Base-by-base conservation (phyloP, 2,329 filamentous ascomycete species). In the Sarocladium kiliense region DNA sequence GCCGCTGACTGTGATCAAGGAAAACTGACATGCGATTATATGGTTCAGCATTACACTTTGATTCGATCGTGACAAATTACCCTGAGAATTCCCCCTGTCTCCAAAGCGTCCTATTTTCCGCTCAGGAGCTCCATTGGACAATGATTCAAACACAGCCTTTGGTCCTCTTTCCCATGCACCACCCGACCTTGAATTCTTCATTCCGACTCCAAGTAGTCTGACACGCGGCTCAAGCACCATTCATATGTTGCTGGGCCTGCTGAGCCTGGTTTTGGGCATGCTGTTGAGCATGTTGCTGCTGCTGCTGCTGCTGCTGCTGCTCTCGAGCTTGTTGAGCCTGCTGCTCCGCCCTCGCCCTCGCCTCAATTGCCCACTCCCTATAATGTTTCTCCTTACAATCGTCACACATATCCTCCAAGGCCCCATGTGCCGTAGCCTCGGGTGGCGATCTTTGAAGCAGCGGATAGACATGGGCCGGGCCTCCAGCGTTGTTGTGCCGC, bases 381-480 rank as follows among this genome's bases (percentile, higher is more conserved):
- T 19, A 51, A 27, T 51, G 47, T 27, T 51, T 51, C 27, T 51
- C 47, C 47, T 51, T 51, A 27, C 47, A 51, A 16, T 51, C 47
- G 3, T 51, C 47, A 19, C 47, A 51, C 47, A 51, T 51, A 18
- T 51, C 47, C 47, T 51, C 47, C 27, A 51, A 9, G 10, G 36
- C 7, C 18, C n/a, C 36, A 44, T 14, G 19, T 14, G 4, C 14
- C 7, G 39, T 18, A 23, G 39, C n/a, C 14, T 18, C 39, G 39
- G 39, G 23, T 18, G 39, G 39, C 3, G n/a, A 7, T 6, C n/a
- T 11, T 18, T 14, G 39, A 44, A 3, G 39, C 14, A 18, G 19
- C 36, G 36, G 36, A 16, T 39, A 39, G 9, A n/a, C n/a, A 16
- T 39, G 36, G 16, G 5, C 16, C 7, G 36, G 11, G 16, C 18